Conservation (phyloP, 805 yeast genomes). For the Wickerhamiella azyma region DNA sequence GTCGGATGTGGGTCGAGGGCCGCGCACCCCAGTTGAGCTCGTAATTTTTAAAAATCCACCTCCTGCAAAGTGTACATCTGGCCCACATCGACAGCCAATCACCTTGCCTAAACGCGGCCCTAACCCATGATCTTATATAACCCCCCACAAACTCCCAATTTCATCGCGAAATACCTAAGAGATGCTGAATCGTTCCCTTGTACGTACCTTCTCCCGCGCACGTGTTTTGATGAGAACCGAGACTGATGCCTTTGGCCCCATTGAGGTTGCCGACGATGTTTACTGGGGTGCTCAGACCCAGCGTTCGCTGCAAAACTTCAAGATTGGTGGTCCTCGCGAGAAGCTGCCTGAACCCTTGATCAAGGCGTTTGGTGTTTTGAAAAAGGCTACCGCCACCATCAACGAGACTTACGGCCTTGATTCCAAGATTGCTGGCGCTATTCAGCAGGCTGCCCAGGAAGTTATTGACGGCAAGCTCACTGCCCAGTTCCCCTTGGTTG, state of each 20-base stretch:
- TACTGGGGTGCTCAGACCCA: conserved; percentile 98
- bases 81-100: background rate
- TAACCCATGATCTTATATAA: background rate
- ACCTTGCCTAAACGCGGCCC: background rate
- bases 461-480: conserved; percentile 82
- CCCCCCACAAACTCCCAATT: background rate
- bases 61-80: too few species aligned
- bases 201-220: conserved; percentile 14
- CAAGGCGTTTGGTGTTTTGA: conserved; percentile 82
- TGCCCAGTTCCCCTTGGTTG: conserved; percentile 95
- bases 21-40: too few species aligned
- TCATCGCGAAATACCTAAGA: too few species aligned
- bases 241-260: conserved; percentile 93
- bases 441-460: conserved; percentile 89
- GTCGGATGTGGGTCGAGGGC: too few species aligned
- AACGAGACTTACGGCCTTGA: conserved; percentile 77
- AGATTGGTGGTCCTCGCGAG: conserved; percentile 88
- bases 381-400: conserved; percentile 89
- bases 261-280: conserved; percentile 71
- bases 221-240: conserved; percentile 45
- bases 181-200: background rate
- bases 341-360: conserved; percentile 84
- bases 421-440: conserved; percentile 69
- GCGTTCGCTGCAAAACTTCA: conserved; percentile 84
- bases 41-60: too few species aligned